Percentiles rank a stretch among this genome's conserved stretches.
Evolutionary conservation across 139 green algal genomes (phyloP).

Genomic region (Coelastrella sp.): DNA sequence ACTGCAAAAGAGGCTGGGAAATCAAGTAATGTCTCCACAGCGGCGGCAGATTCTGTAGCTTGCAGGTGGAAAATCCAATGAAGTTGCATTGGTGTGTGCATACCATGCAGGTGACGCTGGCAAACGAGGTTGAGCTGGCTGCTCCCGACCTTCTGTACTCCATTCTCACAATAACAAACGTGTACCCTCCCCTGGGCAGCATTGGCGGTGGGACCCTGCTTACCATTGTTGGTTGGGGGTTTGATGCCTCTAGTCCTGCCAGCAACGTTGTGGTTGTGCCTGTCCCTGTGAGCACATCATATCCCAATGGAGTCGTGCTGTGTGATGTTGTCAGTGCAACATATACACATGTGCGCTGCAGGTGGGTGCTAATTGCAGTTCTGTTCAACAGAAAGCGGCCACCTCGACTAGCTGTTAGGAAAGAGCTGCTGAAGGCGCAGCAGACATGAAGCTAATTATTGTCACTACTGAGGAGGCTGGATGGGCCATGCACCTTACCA

Average conservation of each 20-base stretch:
- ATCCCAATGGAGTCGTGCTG: slow-evolving; percentile 47
- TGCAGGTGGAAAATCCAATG: not conserved
- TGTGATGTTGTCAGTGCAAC: slow-evolving; percentile 16
- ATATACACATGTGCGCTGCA: slow-evolving; percentile 3
- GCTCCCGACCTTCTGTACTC: not conserved
- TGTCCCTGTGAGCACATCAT: slow-evolving; percentile 48
- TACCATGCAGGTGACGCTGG: slow-evolving; percentile 36
- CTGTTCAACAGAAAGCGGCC: not conserved
- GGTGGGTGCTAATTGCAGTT: not conserved
- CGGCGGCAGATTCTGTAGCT: not conserved
- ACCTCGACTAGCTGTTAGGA: no score
- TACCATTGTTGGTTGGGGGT: slow-evolving; percentile 33
- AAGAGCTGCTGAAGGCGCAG: no score
- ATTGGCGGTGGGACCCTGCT: slow-evolving; percentile 48
- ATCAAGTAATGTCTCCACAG: no score
- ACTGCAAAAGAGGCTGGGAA: no score
- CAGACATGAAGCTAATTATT: no score
- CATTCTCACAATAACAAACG: slow-evolving; percentile 27
- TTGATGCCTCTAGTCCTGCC: not conserved
- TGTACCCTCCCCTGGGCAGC: slow-evolving; percentile 43
- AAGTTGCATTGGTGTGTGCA: not conserved
- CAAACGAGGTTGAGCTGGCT: slow-evolving; percentile 26
- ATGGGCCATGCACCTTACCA: not conserved
- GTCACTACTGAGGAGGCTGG: no score
- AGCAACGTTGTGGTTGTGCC: slow-evolving; percentile 38